Conservation (phyloP, 306 rosid species). For the Trifolium subterraneum region DNA sequence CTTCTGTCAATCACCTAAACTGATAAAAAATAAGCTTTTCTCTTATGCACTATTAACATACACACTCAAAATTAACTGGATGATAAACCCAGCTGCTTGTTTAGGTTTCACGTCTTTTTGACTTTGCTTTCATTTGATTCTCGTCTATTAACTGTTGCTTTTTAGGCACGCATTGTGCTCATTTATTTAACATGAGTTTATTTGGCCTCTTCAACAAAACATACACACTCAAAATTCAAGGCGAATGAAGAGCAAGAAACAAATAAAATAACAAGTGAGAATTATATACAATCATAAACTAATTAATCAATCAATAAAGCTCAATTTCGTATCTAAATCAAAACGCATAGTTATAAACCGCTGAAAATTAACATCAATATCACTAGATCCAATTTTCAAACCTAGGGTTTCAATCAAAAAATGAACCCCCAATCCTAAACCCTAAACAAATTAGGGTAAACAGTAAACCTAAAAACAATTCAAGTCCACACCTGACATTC, state of each 20-base stretch:
- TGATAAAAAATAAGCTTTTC: slow-evolving; percentile 5
- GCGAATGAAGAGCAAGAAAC: background rate
- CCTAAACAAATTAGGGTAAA: background rate
- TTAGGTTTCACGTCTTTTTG: too few species aligned
- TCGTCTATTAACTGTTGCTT: too few species aligned
- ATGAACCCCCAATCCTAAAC: background rate
- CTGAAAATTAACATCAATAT: background rate
- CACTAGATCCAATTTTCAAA: background rate
- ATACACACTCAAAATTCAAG: slow-evolving; percentile 18
- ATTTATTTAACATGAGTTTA: too few species aligned
- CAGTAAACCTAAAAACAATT: slow-evolving; percentile 17
- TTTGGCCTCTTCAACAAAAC: too few species aligned
- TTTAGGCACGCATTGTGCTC: too few species aligned
- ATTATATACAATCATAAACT: slow-evolving; percentile 38
- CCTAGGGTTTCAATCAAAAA: slow-evolving; percentile 41
- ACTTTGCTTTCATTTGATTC: too few species aligned
- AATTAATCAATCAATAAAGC: slow-evolving; percentile 27
- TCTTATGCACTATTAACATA: slow-evolving; percentile 1
- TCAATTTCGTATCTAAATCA: slow-evolving; percentile 28
- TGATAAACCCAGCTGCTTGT: too few species aligned
- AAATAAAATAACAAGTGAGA: slow-evolving; percentile 7
- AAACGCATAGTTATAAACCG: slow-evolving; percentile 19
- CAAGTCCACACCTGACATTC: slow-evolving; percentile 71
- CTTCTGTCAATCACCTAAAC: background rate
- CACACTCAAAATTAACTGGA: too few species aligned